These are phyloP conservation scores for Chernovozyma sophiae-reginae DNA, from an alignment of 1,139 yeast species.

Conservation along the genomic window DNA sequence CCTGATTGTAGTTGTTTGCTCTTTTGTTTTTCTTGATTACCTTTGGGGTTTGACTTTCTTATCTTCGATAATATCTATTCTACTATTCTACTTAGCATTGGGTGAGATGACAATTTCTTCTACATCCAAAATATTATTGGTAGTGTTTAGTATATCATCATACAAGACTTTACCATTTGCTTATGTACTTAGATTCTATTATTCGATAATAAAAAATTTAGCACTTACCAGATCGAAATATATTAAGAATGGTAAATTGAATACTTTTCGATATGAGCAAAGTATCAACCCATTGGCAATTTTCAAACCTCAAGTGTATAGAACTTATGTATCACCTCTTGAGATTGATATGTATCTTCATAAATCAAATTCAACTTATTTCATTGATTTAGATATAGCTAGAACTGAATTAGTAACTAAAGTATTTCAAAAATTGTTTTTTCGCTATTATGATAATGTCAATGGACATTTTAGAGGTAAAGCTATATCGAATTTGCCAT, in stretches of 20 bases:
- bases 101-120: background rate
- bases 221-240: conserved; percentile 29
- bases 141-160: conserved; percentile 16
- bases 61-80: too few species aligned
- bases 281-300: conserved; percentile 21
- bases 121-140: background rate
- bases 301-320: conserved; percentile 43
- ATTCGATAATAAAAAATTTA: conserved; percentile 37
- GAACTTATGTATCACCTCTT: conserved; percentile 64
- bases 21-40: too few species aligned
- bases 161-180: conserved; percentile 69
- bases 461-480: conserved; percentile 26
- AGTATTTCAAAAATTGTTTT: conserved; percentile 50
- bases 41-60: too few species aligned
- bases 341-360: conserved; percentile 87
- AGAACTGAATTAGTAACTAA: conserved; percentile 60
- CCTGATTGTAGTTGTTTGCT: too few species aligned
- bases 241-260: conserved; percentile 19
- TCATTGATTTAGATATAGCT: conserved; percentile 77
- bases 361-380: conserved; percentile 83
- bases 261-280: conserved; percentile 30
- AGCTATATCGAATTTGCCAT: conserved; percentile 45
- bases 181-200: conserved; percentile 61
- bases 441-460: conserved; percentile 38
- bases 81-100: too few species aligned